Conservation (phyloP, 345 rosid genomes). For the Ailanthus altissimus region DNA sequence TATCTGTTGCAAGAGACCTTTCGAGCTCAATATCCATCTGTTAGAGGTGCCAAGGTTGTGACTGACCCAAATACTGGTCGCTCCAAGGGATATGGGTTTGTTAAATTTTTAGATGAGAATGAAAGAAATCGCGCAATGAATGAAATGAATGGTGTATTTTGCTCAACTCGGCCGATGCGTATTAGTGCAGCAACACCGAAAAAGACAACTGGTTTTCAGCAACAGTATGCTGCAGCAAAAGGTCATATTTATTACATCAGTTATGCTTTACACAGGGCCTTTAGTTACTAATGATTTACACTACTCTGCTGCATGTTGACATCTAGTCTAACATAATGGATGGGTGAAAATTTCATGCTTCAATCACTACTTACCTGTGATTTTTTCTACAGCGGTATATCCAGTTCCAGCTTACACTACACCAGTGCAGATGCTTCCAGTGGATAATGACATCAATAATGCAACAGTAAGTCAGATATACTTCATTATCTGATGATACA, state of each 20-base stretch:
- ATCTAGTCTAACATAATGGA: neutral
- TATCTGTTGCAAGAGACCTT: slow-evolving; percentile 94
- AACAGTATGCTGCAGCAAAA: slow-evolving; percentile 60
- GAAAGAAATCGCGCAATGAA: slow-evolving; percentile 93
- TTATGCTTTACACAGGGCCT: neutral
- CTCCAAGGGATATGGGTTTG: slow-evolving; percentile 96
- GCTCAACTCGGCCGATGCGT: slow-evolving; percentile 94
- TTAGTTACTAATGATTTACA: neutral
- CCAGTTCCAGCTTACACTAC: slow-evolving; percentile 65
- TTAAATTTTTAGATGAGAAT: slow-evolving; percentile 82
- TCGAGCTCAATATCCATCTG: slow-evolving; percentile 76
- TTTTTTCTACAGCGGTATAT: slow-evolving; percentile 52
- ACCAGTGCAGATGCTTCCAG: slow-evolving; percentile 61
- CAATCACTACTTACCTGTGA: slow-evolving; percentile 17
- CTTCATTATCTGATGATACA: neutral
- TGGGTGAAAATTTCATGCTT: neutral
- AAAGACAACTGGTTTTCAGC: slow-evolving; percentile 65
- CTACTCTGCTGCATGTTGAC: neutral
- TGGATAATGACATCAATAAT: slow-evolving; percentile 71
- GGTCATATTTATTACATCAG: slow-evolving; percentile 36
- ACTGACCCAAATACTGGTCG: slow-evolving; percentile 97
- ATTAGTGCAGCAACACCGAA: slow-evolving; percentile 91
- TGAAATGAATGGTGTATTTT: slow-evolving; percentile 92
- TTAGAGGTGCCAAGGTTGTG: slow-evolving; percentile 98
- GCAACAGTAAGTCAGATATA: slow-evolving; percentile 64